Base-by-base conservation (phyloP, 805 yeast species). In the Lachancea nothofagi region DNA sequence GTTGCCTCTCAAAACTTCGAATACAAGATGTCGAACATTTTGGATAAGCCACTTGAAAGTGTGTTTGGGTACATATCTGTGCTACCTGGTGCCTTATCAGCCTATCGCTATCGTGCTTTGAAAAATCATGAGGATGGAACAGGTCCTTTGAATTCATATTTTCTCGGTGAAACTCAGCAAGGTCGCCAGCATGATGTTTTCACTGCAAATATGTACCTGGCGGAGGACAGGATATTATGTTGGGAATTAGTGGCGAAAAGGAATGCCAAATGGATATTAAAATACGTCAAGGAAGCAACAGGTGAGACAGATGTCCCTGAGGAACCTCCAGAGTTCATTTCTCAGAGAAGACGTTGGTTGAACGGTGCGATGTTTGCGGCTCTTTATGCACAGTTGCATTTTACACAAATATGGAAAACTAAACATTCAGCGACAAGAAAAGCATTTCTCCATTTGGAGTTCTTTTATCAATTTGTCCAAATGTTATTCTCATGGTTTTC, bases 251-350 rank as follows among this genome's bases (percentile, higher is more conserved):
- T 90, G 20, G 94, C 97, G 8, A 89, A 89, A 51, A 75, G 69
- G 46, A 73, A 76, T 43, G 84, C 84, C 29, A 80, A 80, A 57
- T 90, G 97, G 94, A 83, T 90, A 12, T 70, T 90, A 53, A 84
- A 88, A 54, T 90, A 88, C 59, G 97, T 90, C 40, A 83, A 84
- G 53, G 87, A 79, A 53, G 97, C 97, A 12, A 82, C 80, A 36
- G 97, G 96, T 51, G 97, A 89, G 61, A 90, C 97, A 1, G 97
- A 90, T 74, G 96, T 88, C 36, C 97, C 97, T 6, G 97, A 89
- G 55, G 70, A 74, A n/a, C 72, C 89, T 31, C 83, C 96, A n/a
- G 97, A 93, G 57, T 87, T 93, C 56, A 85, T 90, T 38, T 77
- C 93, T 41, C 98, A 90, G 67, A 81, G 98, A 68, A 82, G 98